These are phyloP conservation scores for Leersia perrieri DNA, from an alignment of 176 grass and related monocot genomes.

Conservation along the genomic window DNA sequence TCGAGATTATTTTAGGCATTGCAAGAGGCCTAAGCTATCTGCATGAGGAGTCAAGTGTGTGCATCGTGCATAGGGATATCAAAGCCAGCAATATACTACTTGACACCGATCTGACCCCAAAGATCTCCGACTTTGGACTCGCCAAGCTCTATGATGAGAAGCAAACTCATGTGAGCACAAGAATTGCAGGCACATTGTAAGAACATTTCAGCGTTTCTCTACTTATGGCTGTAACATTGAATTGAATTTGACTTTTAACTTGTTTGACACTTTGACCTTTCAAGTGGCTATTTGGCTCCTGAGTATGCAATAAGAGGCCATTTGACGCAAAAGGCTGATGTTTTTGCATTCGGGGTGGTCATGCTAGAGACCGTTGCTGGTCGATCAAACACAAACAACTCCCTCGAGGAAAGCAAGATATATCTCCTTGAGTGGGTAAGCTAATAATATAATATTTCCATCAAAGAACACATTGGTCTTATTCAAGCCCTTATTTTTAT, in stretches of 20 bases:
- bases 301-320: slow-evolving; percentile 74
- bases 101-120: slow-evolving; percentile 49
- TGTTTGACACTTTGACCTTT: background rate
- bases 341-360: slow-evolving; percentile 63
- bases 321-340: slow-evolving; percentile 59
- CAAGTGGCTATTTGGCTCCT: slow-evolving; percentile 48
- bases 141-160: slow-evolving; percentile 62
- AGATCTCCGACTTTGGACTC: slow-evolving; percentile 71
- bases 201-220: background rate
- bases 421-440: slow-evolving; percentile 62
- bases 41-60: slow-evolving; percentile 58
- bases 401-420: slow-evolving; percentile 28
- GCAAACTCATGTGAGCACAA: slow-evolving; percentile 50
- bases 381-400: slow-evolving; percentile 36
- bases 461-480: background rate
- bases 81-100: slow-evolving; percentile 67
- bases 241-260: background rate
- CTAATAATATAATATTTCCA: too few species aligned
- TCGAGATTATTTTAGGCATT: slow-evolving; percentile 54
- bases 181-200: slow-evolving; percentile 67
- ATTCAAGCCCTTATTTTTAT: too few species aligned
- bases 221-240: too few species aligned
- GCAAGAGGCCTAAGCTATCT: slow-evolving; percentile 58
- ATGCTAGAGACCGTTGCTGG: slow-evolving; percentile 44
- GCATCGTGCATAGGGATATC: slow-evolving; percentile 80